phyloP scores from a whole-genome alignment of 2,329 filamentous ascomycete genomes.

The Scolecobasidium constrictum region DNA sequence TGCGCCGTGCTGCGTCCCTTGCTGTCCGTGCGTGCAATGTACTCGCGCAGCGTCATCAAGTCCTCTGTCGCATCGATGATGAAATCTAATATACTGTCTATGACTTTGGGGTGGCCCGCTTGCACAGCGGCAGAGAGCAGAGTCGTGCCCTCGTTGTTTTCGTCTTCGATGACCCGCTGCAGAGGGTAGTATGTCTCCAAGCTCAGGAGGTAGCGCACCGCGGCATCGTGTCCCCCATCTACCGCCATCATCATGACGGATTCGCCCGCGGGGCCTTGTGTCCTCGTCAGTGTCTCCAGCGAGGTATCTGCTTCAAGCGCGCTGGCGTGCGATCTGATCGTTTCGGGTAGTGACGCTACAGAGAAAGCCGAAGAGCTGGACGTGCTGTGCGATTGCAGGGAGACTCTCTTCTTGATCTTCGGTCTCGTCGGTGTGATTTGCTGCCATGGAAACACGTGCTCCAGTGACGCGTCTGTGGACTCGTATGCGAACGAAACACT shows the following conservation, averaged over 20 bases:
- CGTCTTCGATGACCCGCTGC: conserved; percentile 64
- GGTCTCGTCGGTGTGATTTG: conserved; percentile 43
- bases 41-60: conserved; percentile 48
- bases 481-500: conserved; percentile 3
- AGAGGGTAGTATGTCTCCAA: conserved; percentile 66
- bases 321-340: conserved; percentile 61
- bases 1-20: conserved; percentile 88
- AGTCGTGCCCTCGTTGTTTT: conserved; percentile 82
- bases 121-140: conserved; percentile 86
- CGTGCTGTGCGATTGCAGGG: conserved; percentile 80
- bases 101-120: conserved; percentile 62
- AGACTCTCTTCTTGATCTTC: conserved; percentile 62
- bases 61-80: conserved; percentile 46
- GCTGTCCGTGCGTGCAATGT: conserved; percentile 66
- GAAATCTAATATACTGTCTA: conserved; percentile 64
- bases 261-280: conserved; percentile 60
- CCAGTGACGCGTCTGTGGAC: conserved; percentile 37
- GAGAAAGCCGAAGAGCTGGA: conserved; percentile 80
- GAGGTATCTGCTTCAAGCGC: conserved; percentile 78
- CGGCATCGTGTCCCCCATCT: conserved; percentile 52
- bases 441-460: conserved; percentile 90
- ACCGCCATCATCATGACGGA: conserved; percentile 57
- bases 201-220: conserved; percentile 69
- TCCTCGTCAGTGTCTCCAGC: conserved; percentile 65
- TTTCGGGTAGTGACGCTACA: conserved; percentile 68